Evolutionary conservation across 2,329 filamentous ascomycete genomes (phyloP), one percentile per base, ranked within the genome.

Genomic region (Colletotrichum destructivum): DNA sequence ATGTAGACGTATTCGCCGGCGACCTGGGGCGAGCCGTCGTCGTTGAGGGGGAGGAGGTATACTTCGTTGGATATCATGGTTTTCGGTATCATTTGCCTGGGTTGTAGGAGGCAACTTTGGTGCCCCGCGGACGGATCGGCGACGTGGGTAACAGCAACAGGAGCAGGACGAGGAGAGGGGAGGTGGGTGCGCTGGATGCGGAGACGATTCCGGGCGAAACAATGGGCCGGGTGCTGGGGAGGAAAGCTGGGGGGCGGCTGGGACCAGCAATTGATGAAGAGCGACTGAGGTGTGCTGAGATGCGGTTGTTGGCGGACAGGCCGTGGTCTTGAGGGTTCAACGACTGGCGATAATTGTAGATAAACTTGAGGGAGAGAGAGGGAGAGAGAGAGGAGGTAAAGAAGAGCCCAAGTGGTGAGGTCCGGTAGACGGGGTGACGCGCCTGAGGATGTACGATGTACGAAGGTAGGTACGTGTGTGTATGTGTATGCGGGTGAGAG

Each of bases 1-100:
- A 99, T 87, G 82, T 98, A 98, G 78, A 98, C 93, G 86, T 98
- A 99, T 76, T 93, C 91, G 78, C 95, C 94, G 35, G 93, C 88
- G 60, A 99, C 91, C 81, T 97, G 92, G 46, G 97, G 96, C 76
- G 94, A 95, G 77, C 97, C 96, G 83, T 96, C 90, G 83, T 99
- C 96, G 80, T 94, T 96, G 82, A 99, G 89, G 75, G 94, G 94
- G 74, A 99, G 89, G 78, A 97, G 86, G 84, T 98, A 97, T 75
- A 98, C 91, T 82, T 94, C 89, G 80, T 86, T 90, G 77, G 90
- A 90, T 77, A 87, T 87, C 84, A 91, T 90, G 74, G 86, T 91
- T 82, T 84, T 84, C 73, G 89, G 88, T 77, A 86, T 84, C 89
- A 91, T 91, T 80, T 75, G 83, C 78, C 35, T 54, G 46, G 23